Conservation (phyloP, 331 rosid species). For the Stylosanthes scabra region DNA sequence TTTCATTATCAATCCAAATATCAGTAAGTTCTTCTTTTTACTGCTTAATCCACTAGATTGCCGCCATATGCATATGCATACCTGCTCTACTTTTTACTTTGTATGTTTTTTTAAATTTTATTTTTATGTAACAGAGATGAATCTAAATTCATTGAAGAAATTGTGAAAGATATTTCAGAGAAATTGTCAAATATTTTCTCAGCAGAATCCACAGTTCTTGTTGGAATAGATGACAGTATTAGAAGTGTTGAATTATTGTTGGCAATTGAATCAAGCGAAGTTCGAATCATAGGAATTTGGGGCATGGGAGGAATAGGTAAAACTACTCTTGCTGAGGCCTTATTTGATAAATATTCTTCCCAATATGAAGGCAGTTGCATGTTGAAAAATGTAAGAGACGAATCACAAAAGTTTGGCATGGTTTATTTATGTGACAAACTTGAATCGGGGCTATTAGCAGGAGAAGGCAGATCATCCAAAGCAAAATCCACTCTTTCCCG, state of each 20-base stretch:
- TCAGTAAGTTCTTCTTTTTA: not conserved
- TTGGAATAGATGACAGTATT: conserved; percentile 14
- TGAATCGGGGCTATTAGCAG: not conserved
- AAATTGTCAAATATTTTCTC: not conserved
- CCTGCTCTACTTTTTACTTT: too few species aligned
- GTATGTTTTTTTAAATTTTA: not conserved
- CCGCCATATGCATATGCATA: too few species aligned
- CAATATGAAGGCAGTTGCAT: too few species aligned
- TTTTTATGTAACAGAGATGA: not conserved
- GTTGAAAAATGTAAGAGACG: too few species aligned
- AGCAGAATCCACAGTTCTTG: not conserved
- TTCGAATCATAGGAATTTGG: too few species aligned
- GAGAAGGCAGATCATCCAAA: not conserved
- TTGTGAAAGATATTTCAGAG: conserved; percentile 16
- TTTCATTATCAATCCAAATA: not conserved
- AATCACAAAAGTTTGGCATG: not conserved
- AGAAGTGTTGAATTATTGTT: not conserved
- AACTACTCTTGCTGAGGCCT: too few species aligned
- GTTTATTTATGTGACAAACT: conserved; percentile 1
- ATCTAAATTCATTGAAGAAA: conserved; percentile 6
- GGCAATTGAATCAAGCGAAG: too few species aligned
- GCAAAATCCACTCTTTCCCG: not conserved
- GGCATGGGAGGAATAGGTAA: too few species aligned
- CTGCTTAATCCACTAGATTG: too few species aligned
- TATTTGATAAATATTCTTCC: too few species aligned